Percentiles rank a stretch among this genome's conserved stretches.
Conservation (phyloP, 345 rosid species). For the Dimocarpus longan region DNA sequence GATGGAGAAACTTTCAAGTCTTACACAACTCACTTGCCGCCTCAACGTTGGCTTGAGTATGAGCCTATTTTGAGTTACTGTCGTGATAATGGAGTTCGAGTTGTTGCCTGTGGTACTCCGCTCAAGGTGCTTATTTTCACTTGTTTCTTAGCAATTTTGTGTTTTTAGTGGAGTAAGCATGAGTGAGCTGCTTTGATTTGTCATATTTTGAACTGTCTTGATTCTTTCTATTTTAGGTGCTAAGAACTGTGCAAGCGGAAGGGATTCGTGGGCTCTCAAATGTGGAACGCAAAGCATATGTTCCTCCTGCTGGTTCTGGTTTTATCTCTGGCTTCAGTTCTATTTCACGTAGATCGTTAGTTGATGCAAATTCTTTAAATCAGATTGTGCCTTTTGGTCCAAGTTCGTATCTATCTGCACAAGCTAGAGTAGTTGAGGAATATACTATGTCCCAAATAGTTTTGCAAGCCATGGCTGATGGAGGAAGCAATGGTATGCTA, state of each 20-base stretch:
- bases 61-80: slow-evolving; percentile 85
- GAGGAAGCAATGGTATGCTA: slow-evolving; percentile 64
- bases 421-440: slow-evolving; percentile 87
- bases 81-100: slow-evolving; percentile 62
- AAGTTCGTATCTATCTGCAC: slow-evolving; percentile 80
- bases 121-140: slow-evolving; percentile 51
- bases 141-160: not conserved
- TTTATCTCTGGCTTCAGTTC: slow-evolving; percentile 83
- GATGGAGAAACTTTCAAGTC: slow-evolving; percentile 72
- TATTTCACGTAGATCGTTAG: slow-evolving; percentile 58
- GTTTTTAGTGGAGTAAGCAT: not conserved
- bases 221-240: slow-evolving; percentile 46
- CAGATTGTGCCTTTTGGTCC: slow-evolving; percentile 79
- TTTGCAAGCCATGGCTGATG: slow-evolving; percentile 58
- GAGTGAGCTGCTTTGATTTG: not conserved
- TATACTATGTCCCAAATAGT: slow-evolving; percentile 80
- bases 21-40: slow-evolving; percentile 64
- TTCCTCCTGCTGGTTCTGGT: slow-evolving; percentile 92
- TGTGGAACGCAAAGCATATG: slow-evolving; percentile 65
- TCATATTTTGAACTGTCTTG: not conserved
- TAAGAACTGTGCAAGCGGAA: slow-evolving; percentile 88
- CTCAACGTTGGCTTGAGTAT: slow-evolving; percentile 79
- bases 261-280: slow-evolving; percentile 87
- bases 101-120: slow-evolving; percentile 91
- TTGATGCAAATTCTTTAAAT: slow-evolving; percentile 51